A percentile compares a stretch with the other conserved stretches of the same genome.
phyloP scores from a whole-genome alignment of 768 basidiomycete species.

The Erythrobasidium yunnanense region DNA sequence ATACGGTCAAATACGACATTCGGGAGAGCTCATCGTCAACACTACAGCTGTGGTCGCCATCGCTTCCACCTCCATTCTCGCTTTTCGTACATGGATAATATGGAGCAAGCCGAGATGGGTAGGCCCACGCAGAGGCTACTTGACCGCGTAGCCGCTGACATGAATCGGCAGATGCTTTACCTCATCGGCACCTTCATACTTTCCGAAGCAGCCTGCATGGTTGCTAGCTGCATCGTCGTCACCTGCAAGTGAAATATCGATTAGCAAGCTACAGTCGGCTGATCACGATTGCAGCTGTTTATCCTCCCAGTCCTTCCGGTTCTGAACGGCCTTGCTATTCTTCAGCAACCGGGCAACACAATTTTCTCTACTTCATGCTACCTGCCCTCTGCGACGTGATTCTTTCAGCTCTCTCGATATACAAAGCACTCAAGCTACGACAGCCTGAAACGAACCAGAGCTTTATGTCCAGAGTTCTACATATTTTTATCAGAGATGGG shows the following conservation, averaged over 20 bases:
- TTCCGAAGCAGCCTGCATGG: not conserved
- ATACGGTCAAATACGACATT: too few relatives aligned
- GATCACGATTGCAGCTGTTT: not conserved
- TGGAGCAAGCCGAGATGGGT: not conserved
- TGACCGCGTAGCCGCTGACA: not conserved
- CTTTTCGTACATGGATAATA: not conserved
- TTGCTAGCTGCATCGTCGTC: not conserved
- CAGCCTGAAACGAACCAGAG: too few relatives aligned
- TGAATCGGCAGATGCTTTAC: not conserved
- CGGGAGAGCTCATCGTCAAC: too few relatives aligned
- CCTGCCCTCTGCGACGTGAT: not conserved
- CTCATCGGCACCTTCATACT: not conserved
- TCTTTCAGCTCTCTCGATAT: not conserved
- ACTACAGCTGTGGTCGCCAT: not conserved
- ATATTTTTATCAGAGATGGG: not conserved
- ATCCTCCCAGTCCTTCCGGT: not conserved
- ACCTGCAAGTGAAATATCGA: not conserved
- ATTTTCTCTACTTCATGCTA: not conserved
- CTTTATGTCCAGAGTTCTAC: too few relatives aligned
- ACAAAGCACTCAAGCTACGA: not conserved
- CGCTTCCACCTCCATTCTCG: not conserved
- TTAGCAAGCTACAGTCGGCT: not conserved
- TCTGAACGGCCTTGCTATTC: not conserved
- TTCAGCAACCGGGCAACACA: not conserved
- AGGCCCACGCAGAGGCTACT: not conserved